Percentiles rank a stretch among this genome's conserved stretches.
Conservation (phyloP, 441 rosid genomes). For the Metrosideros polymorpha region DNA sequence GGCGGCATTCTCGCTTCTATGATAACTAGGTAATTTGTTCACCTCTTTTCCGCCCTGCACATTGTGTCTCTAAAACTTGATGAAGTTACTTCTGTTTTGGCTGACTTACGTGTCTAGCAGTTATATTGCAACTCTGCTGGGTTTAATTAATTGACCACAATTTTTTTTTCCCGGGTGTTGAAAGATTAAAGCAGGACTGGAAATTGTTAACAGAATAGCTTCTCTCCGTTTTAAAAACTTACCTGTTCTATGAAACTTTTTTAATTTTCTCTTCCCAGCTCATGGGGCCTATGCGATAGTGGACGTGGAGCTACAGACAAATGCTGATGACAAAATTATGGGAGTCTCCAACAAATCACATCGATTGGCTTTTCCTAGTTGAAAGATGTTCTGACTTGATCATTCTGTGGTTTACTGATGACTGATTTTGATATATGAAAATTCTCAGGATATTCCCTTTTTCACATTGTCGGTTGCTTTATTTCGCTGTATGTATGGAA, state of each 20-base stretch:
- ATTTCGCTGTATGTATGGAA: background rate
- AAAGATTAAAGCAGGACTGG: background rate
- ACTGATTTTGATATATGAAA: background rate
- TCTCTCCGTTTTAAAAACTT: background rate
- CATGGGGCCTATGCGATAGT: background rate
- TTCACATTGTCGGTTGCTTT: background rate
- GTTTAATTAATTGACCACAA: background rate
- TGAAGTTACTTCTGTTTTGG: background rate
- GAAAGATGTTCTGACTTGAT: background rate
- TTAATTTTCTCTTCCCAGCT: background rate
- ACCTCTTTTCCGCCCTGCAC: background rate
- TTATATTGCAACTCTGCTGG: background rate
- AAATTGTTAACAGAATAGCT: background rate
- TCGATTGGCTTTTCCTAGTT: background rate
- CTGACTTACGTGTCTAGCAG: background rate
- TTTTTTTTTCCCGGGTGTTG: background rate
- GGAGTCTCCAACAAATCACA: background rate
- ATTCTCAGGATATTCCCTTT: background rate
- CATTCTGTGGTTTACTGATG: background rate
- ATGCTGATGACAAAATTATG: background rate
- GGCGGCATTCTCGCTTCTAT: slow-evolving; percentile 71
- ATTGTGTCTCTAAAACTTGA: background rate
- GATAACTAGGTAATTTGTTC: slow-evolving; percentile 50
- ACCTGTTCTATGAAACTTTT: background rate
- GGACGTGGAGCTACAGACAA: background rate